These are phyloP conservation scores for Candida ulmi DNA, from an alignment of 805 yeast genomes.

Conservation along the genomic window DNA sequence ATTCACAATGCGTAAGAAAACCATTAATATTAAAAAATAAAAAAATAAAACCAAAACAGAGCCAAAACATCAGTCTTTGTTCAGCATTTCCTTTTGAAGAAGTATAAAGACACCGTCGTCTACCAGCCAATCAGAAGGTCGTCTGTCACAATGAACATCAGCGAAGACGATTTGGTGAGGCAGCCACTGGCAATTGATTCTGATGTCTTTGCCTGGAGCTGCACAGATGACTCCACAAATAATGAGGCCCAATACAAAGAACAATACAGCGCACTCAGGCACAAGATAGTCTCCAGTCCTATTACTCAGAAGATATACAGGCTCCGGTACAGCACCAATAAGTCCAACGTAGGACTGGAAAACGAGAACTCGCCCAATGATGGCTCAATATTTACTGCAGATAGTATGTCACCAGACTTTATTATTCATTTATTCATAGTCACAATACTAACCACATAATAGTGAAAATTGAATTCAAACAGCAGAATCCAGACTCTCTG, in stretches of 20 bases:
- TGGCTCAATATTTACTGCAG: conserved; percentile 9
- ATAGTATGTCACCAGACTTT: conserved; percentile 24
- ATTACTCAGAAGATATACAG: conserved; percentile 29
- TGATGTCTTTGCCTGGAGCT: neutral
- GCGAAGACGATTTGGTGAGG: no score
- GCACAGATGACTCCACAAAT: neutral
- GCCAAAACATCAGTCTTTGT: no score
- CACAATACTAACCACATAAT: conserved; percentile 22
- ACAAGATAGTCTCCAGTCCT: conserved; percentile 38
- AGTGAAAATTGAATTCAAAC: conserved; percentile 21
- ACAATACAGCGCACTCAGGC: conserved; percentile 24
- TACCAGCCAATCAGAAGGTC: no score
- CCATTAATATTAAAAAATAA: no score
- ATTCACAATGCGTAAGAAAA: no score
- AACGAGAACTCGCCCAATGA: conserved; percentile 5
- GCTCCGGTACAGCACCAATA: conserved; percentile 16
- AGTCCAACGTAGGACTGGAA: conserved; percentile 16
- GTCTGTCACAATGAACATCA: no score
- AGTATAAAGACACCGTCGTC: no score
- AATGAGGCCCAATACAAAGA: conserved; percentile 1
- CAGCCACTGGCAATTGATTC: no score
- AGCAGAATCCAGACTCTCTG: conserved; percentile 17
- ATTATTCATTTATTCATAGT: no score
- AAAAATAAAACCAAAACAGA: no score
- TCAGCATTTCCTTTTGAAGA: no score